Conservation (phyloP, 768 basidiomycete species). For the Trametes cingulata region DNA sequence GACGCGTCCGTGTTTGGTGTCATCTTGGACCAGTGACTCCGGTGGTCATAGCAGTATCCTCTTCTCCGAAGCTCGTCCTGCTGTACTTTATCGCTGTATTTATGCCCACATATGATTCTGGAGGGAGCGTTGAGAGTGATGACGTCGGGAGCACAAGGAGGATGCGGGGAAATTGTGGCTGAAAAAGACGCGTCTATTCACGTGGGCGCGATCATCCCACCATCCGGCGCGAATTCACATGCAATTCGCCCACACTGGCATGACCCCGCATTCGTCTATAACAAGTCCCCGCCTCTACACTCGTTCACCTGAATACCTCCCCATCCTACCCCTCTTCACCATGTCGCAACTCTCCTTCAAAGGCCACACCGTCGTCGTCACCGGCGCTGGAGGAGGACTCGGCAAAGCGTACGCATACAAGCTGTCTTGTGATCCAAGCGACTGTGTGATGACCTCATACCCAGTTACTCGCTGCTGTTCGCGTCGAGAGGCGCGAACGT, state of each 20-base stretch:
- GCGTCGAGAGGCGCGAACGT: slow-evolving; percentile 93
- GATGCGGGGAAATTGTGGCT: slow-evolving; percentile 4
- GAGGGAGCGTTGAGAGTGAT: background rate
- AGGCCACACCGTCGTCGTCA: slow-evolving; percentile 90
- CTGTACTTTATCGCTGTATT: background rate
- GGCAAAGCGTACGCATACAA: slow-evolving; percentile 74
- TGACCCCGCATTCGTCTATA: slow-evolving; percentile 13
- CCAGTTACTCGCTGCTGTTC: slow-evolving; percentile 86
- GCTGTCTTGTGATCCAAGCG: background rate
- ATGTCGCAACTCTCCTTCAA: slow-evolving; percentile 64
- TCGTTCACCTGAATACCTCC: background rate
- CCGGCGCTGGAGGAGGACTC: slow-evolving; percentile 94
- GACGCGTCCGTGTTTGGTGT: background rate
- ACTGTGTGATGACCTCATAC: slow-evolving; percentile 6
- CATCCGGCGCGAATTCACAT: slow-evolving; percentile 17
- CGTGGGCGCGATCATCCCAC: slow-evolving; percentile 17
- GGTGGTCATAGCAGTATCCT: no score
- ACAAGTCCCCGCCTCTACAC: background rate
- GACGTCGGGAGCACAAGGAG: background rate
- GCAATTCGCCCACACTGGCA: background rate
- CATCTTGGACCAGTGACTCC: no score
- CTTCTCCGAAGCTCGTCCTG: background rate
- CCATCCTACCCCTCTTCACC: slow-evolving; percentile 2
- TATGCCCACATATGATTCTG: background rate
- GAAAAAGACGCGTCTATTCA: slow-evolving; percentile 17